Percentiles rank a stretch among this genome's conserved stretches.
Evolutionary conservation across 352 stramenopile genomes (phyloP).

Genomic region (Pythium insidiosum): DNA sequence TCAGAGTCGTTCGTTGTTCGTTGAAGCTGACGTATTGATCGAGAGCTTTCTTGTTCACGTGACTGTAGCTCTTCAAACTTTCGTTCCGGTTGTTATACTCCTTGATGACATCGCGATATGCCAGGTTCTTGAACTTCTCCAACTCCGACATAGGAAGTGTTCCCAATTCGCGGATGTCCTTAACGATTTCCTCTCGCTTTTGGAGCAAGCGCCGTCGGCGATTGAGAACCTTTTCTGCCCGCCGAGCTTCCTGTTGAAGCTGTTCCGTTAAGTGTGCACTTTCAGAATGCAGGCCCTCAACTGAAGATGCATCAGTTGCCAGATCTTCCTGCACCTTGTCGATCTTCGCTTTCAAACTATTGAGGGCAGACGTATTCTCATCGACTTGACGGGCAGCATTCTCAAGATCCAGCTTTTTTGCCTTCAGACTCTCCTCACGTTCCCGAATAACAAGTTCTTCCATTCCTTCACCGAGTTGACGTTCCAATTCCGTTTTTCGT

Average conservation of each 20-base stretch:
- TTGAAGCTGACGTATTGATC: slow-evolving; percentile 99
- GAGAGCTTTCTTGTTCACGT: slow-evolving; percentile 99
- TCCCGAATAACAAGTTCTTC: slow-evolving; percentile 51
- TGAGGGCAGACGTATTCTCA: slow-evolving; percentile 50
- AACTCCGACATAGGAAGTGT: slow-evolving; percentile 93
- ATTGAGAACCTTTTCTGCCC: slow-evolving; percentile 80
- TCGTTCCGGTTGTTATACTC: slow-evolving; percentile 93
- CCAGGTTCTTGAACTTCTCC: slow-evolving; percentile 84
- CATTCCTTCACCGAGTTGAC: slow-evolving; percentile 51
- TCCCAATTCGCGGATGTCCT: slow-evolving; percentile 97
- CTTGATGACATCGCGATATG: slow-evolving; percentile 90
- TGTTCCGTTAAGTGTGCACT: slow-evolving; percentile 69
- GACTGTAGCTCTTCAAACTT: slow-evolving; percentile 95
- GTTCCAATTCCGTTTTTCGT: slow-evolving; percentile 59
- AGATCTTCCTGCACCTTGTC: slow-evolving; percentile 41
- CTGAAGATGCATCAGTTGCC: slow-evolving; percentile 24
- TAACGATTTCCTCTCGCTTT: slow-evolving; percentile 91
- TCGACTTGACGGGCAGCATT: slow-evolving; percentile 68
- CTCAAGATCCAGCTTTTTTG: slow-evolving; percentile 86
- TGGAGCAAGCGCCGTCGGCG: slow-evolving; percentile 72
- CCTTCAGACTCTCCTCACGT: slow-evolving; percentile 68
- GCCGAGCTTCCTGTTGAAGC: slow-evolving; percentile 71
- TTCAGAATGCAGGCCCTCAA: slow-evolving; percentile 49
- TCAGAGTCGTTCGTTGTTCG: slow-evolving; percentile 85
- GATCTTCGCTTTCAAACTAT: slow-evolving; percentile 58